These are phyloP conservation scores for Talaromyces atroroseus DNA, from an alignment of 2,329 filamentous ascomycete species.

Conservation along the genomic window DNA sequence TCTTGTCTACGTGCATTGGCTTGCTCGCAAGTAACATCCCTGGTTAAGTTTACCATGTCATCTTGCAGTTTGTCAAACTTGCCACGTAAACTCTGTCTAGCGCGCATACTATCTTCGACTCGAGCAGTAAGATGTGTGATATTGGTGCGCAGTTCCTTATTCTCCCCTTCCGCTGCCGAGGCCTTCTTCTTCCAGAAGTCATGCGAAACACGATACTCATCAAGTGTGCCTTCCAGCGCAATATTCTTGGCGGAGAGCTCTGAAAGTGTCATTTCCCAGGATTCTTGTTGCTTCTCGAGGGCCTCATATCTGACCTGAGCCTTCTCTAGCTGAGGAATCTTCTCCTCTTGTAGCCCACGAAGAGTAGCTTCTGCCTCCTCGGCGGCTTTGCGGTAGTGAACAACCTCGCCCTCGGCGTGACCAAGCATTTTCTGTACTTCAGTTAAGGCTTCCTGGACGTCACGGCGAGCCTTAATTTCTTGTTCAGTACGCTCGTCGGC, in stretches of 20 bases:
- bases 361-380: conserved; percentile 63
- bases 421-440: conserved; percentile 67
- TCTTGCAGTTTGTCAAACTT: conserved; percentile 83
- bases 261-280: conserved; percentile 47
- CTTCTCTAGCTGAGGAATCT: conserved; percentile 59
- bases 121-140: conserved; percentile 70
- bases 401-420: conserved; percentile 55
- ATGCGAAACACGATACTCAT: conserved; percentile 58
- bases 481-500: conserved; percentile 60
- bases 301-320: conserved; percentile 62
- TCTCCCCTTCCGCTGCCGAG: conserved; percentile 53
- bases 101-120: conserved; percentile 76
- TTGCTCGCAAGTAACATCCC: conserved; percentile 78
- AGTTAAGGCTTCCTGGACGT: conserved; percentile 65
- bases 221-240: conserved; percentile 55
- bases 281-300: conserved; percentile 62
- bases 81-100: conserved; percentile 75
- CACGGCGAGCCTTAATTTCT: conserved; percentile 58
- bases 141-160: conserved; percentile 67
- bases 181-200: conserved; percentile 56
- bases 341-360: conserved; percentile 61
- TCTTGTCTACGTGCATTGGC: conserved; percentile 67
- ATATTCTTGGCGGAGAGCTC: conserved; percentile 56
- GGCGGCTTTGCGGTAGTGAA: conserved; percentile 42
- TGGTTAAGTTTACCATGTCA: conserved; percentile 74